These are phyloP conservation scores for Neofusicoccum laricinum DNA, from an alignment of 2,329 filamentous ascomycete species.

Conservation along the genomic window DNA sequence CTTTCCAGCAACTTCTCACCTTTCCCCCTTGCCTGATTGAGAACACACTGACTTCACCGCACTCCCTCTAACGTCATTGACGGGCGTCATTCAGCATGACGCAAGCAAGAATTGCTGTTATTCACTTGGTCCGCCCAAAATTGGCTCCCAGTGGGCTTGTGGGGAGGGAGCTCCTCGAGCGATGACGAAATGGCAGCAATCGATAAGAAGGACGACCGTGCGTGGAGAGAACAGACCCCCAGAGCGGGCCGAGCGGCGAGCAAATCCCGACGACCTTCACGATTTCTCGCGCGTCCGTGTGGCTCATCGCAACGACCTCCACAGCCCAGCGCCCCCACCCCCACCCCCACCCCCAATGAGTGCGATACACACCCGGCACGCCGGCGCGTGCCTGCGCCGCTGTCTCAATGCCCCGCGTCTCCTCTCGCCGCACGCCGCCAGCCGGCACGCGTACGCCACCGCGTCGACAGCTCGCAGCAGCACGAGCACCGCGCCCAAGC, in stretches of 20 bases:
- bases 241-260: not conserved
- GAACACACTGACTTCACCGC: too few species aligned
- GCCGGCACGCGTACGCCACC: slow-evolving; percentile 8
- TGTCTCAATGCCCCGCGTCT: not conserved
- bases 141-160: not conserved
- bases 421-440: not conserved
- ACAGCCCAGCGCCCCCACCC: not conserved
- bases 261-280: not conserved
- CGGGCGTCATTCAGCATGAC: too few species aligned
- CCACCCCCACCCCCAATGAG: not conserved
- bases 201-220: not conserved
- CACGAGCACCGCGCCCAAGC: not conserved
- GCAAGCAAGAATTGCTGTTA: too few species aligned
- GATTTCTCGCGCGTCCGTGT: not conserved
- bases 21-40: too few species aligned
- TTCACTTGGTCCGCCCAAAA: not conserved
- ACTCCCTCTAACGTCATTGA: not conserved
- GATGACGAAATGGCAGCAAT: slow-evolving; percentile 1
- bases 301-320: not conserved
- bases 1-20: too few species aligned
- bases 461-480: not conserved
- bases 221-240: not conserved
- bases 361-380: not conserved
- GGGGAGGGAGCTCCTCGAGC: not conserved
- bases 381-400: not conserved